A percentile compares a stretch with the other conserved stretches of the same genome.
Evolutionary conservation across 768 basidiomycete species (phyloP).

Genomic region (Antrodiella citrinella): DNA sequence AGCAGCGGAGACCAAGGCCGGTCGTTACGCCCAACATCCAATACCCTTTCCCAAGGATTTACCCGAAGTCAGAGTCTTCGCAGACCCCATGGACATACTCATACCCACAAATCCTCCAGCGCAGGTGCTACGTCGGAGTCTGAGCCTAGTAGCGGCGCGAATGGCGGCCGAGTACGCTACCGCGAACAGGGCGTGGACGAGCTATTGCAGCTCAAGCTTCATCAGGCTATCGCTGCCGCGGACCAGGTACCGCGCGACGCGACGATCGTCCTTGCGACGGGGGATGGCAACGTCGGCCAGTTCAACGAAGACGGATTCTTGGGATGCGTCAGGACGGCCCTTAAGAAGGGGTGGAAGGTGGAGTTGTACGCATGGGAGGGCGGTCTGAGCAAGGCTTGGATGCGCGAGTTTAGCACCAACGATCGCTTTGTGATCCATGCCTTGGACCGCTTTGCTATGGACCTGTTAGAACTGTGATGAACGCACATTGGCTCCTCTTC

Average conservation of each 20-base stretch:
- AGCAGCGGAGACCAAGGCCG: conserved; percentile 21
- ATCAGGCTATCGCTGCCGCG: conserved; percentile 71
- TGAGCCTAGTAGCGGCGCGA: conserved; percentile 15
- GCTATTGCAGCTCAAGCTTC: conserved; percentile 84
- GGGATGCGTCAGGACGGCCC: conserved; percentile 76
- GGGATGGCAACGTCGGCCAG: conserved; percentile 87
- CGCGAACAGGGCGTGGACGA: conserved; percentile 96
- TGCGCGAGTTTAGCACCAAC: conserved; percentile 52
- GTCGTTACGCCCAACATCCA: neutral
- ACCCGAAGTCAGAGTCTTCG: conserved; percentile 10
- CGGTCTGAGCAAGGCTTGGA: conserved; percentile 74
- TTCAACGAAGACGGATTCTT: conserved; percentile 92
- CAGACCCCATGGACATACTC: conserved; percentile 14
- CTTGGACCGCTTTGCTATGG: conserved; percentile 29
- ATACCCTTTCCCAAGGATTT: conserved; percentile 10
- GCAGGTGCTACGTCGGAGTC: conserved; percentile 24
- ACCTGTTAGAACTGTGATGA: conserved; percentile 28
- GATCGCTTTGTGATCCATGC: conserved; percentile 25
- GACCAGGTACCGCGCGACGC: conserved; percentile 57
- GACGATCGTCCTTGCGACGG: conserved; percentile 88
- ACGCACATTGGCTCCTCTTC: no score
- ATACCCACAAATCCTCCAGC: conserved; percentile 15
- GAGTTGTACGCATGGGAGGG: conserved; percentile 92
- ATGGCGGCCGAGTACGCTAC: conserved; percentile 43
- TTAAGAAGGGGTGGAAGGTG: conserved; percentile 90